Conservation (phyloP, 2,329 filamentous ascomycete genomes). For the Chalaropsis ovoidea region DNA sequence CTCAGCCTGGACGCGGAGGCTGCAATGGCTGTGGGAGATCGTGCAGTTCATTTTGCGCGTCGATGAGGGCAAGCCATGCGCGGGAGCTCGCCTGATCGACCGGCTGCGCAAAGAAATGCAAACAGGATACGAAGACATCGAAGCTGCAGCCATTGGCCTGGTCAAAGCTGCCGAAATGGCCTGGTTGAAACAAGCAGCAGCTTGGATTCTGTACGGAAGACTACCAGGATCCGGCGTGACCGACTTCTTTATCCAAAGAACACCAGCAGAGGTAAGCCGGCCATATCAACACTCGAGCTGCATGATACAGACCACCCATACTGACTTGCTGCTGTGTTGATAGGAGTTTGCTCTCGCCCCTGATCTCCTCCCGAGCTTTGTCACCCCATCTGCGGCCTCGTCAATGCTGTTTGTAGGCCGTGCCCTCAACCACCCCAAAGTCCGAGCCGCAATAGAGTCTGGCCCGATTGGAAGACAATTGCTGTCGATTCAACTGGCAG, state of each 20-base stretch:
- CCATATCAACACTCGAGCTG: no score
- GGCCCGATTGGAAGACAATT: constrained; percentile 46
- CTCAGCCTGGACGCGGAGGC: constrained; percentile 68
- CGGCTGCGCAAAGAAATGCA: constrained; percentile 63
- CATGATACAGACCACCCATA: background rate
- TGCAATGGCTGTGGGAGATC: constrained; percentile 78
- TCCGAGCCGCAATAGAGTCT: constrained; percentile 40
- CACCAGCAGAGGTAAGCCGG: constrained; percentile 25
- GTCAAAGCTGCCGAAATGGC: constrained; percentile 73
- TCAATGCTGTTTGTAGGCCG: constrained; percentile 88
- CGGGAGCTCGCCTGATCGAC: constrained; percentile 66
- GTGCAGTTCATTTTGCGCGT: constrained; percentile 32
- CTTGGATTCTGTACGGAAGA: constrained; percentile 83
- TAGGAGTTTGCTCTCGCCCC: constrained; percentile 46
- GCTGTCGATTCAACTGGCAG: constrained; percentile 56
- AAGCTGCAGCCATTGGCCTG: constrained; percentile 61
- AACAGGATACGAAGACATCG: constrained; percentile 82
- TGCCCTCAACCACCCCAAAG: constrained; percentile 73
- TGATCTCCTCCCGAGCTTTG: constrained; percentile 65
- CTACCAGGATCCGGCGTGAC: constrained; percentile 63
- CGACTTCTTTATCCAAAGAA: constrained; percentile 61
- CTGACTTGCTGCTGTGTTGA: background rate
- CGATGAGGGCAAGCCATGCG: constrained; percentile 36
- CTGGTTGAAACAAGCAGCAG: constrained; percentile 82
- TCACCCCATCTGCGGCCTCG: constrained; percentile 59